Evolutionary conservation across 1,284 basidiomycete species (phyloP), one percentile per base, ranked within the genome.

Genomic region (Cryptococcus sp.): DNA sequence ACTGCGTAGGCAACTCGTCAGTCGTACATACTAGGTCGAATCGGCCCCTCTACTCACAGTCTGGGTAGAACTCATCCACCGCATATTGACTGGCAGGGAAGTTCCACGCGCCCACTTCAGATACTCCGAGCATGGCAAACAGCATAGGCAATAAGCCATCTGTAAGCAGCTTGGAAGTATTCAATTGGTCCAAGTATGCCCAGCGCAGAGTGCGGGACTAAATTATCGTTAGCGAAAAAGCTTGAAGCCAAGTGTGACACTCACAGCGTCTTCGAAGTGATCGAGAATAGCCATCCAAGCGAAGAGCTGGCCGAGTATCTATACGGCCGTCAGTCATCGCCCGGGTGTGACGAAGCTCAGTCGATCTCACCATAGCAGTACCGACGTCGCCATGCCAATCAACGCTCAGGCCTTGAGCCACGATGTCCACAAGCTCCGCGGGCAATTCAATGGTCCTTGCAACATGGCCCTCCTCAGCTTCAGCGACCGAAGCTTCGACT

Each of bases 251-350:
- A 11, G 7, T 1, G 16, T 19, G 10, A 8, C 30, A 70, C 89
- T 66, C 71, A 94, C 92, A 10, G 92, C 89, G 72, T 90, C 85
- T 38, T 83, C 82, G 77, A 99, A 98, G 58, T 91, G 83, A 70
- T 95, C 90, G 64, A 98, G 88, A 0, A 89, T 72, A 5, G 92
- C 80, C 85, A 97, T 90, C 95, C 95, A 99, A 8, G 84, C 84
- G 4, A 98, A 82, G n/a, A 98, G 80, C 68, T 87, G 64, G 11
- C 64, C 68, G 15, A 69, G 49, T 46, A 67, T 55, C 66, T 68
- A 42, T 1, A 3, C 25, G 22, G 30, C 16, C 8, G 42, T 54
- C 20, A 51, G 30, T 27, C 17, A 5, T 15, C 5, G 46, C 30
- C 30, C 30, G 49, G 40, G 49, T 3, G 55, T 27, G 20, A 47